phyloP scores from a whole-genome alignment of 1,139 yeast species.

The Kodamaea alishanica region DNA sequence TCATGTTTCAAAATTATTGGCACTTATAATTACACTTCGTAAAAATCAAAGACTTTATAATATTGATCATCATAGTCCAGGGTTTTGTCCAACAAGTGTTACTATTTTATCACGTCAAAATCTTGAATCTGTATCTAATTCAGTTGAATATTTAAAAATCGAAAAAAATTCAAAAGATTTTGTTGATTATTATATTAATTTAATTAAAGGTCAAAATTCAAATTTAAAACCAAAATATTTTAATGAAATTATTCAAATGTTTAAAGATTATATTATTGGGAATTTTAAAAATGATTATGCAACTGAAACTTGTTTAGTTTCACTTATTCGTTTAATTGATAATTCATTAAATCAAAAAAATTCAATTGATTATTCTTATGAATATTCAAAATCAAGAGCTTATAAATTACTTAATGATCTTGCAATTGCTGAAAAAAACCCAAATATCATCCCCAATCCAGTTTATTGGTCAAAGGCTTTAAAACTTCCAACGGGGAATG shows the following conservation, averaged over 20 bases:
- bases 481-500: constrained; percentile 37
- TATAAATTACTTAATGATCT: constrained; percentile 41
- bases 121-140: constrained; percentile 24
- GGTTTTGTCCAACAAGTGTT: constrained; percentile 43
- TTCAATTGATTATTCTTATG: constrained; percentile 25
- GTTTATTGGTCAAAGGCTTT: constrained; percentile 42
- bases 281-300: constrained; percentile 42
- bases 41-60: constrained; percentile 49
- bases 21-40: constrained; percentile 43
- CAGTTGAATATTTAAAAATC: constrained; percentile 29
- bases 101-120: constrained; percentile 45
- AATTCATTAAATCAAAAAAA: constrained; percentile 14
- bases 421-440: constrained; percentile 16
- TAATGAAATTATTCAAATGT: constrained; percentile 34
- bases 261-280: constrained; percentile 50
- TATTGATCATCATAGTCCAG: constrained; percentile 26
- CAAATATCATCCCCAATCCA: constrained; percentile 41
- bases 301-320: constrained; percentile 32
- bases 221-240: constrained; percentile 24
- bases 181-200: constrained; percentile 18
- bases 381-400: constrained; percentile 46
- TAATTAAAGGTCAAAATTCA: constrained; percentile 15
- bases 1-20: constrained; percentile 35
- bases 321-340: constrained; percentile 35
- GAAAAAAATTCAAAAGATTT: constrained; percentile 22